Evolutionary conservation across 768 basidiomycete genomes (phyloP), one percentile per base, ranked within the genome.

Genomic region (Clavaria fumosa): DNA sequence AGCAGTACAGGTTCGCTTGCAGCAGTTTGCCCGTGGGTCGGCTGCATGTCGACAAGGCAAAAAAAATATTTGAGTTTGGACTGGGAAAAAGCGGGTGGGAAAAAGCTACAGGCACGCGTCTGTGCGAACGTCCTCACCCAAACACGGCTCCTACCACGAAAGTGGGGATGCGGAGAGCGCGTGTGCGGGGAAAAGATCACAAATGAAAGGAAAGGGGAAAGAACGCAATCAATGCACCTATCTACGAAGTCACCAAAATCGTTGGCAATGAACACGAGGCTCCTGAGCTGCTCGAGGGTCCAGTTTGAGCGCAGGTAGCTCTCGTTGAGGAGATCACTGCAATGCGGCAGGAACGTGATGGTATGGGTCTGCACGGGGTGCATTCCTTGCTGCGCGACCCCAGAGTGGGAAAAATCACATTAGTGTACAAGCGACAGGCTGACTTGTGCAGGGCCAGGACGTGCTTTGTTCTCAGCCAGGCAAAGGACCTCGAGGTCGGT

Each of bases 331-430:
- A 64, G 65, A 53, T 78, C 50, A 49, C 80, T 78, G 51, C 82
- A 83, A 53, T 84, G 81, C 15, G 79, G 81, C 78, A 83, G 81
- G 57, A 71, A 82, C 38, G 75, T 59, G 38, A 85, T 60, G 33
- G 78, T 80, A 44, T 74, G 71, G 15, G 39, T 49, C 22, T 52
- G 42, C 23, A 64, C 40, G 20, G 50, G 40, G 46, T 64, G 57
- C 27, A 44, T 47, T 28, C 51, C 58, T 35, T 56, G 53, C 65
- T 63, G 45, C 31, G 37, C 26, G 34, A 43, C 17, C 22, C 20
- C 22, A 23, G 34, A 27, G 20, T 40, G 20, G 34, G 38, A 31
- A 37, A 37, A 38, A 31, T 24, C 21, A 35, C 39, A 39, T 40
- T 34, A 34, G 22, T 21, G 15, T 10, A 15, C n/a, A 17, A 10